Conservation (phyloP, 192 early-diverging fungal species). For the Linnemannia zychae region DNA sequence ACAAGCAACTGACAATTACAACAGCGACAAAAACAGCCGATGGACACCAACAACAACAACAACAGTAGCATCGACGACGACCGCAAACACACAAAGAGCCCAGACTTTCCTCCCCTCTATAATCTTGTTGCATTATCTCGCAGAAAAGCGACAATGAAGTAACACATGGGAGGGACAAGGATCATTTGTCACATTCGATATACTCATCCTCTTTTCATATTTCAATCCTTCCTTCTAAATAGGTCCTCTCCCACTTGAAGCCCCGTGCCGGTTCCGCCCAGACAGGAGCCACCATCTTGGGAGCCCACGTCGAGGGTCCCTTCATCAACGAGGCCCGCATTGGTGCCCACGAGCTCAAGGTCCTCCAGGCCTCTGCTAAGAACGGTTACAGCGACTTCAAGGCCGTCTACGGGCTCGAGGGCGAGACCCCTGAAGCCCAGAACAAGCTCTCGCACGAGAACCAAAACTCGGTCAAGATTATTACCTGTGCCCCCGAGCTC, state of each 20-base stretch:
- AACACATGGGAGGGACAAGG: background rate
- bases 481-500: constrained; percentile 86
- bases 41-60: background rate
- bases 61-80: background rate
- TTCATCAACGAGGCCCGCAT: constrained; percentile 79
- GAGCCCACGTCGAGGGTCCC: constrained; percentile 71
- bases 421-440: constrained; percentile 45
- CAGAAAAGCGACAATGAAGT: constrained; percentile 4
- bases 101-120: background rate
- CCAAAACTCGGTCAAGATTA: constrained; percentile 70
- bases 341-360: constrained; percentile 79
- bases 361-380: constrained; percentile 69
- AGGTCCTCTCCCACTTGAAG: constrained; percentile 70
- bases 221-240: background rate
- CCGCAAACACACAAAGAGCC: background rate
- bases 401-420: constrained; percentile 78
- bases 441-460: constrained; percentile 47
- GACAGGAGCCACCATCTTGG: constrained; percentile 76
- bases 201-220: background rate
- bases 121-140: constrained; percentile 2
- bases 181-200: background rate
- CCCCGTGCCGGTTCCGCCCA: constrained; percentile 72
- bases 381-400: constrained; percentile 75
- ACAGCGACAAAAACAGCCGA: background rate
- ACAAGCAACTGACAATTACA: background rate